Evolutionary conservation across 225 moss, liverwort and hornwort genomes (phyloP).

Genomic region (Sphagnum tenellum): DNA sequence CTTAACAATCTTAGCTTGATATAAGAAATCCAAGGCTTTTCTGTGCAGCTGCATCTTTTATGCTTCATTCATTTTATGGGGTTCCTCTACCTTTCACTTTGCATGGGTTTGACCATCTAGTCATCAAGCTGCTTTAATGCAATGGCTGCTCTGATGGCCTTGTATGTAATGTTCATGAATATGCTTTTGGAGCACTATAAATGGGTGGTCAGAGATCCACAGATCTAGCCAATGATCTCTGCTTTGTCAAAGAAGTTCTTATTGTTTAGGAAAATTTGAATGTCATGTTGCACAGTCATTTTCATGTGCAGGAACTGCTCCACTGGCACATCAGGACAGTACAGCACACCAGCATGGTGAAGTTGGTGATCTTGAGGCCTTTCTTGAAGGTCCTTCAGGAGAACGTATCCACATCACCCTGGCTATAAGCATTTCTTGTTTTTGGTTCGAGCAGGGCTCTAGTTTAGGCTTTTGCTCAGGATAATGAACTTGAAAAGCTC

Average conservation of each 20-base stretch:
- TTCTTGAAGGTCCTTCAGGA: slow-evolving; percentile 35
- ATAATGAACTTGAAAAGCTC: neutral
- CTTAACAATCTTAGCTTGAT: too few species aligned
- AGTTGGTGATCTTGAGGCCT: slow-evolving; percentile 50
- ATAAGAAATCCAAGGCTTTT: too few species aligned
- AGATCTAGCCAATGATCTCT: neutral
- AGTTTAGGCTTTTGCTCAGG: neutral
- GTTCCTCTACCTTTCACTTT: too few species aligned
- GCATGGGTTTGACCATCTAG: too few species aligned
- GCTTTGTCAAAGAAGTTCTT: neutral
- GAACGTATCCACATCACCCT: slow-evolving; percentile 14
- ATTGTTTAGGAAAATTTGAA: neutral
- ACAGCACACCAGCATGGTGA: slow-evolving; percentile 35
- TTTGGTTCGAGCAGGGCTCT: neutral
- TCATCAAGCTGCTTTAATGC: neutral
- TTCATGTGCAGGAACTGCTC: slow-evolving; percentile 20
- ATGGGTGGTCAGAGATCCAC: too few species aligned
- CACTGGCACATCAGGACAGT: slow-evolving; percentile 22
- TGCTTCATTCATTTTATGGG: too few species aligned
- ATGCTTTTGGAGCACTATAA: neutral
- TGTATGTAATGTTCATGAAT: neutral
- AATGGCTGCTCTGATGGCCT: neutral
- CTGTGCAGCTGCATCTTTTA: too few species aligned
- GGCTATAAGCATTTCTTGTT: neutral
- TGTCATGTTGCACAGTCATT: neutral